Evolutionary conservation across 306 rosid species (phyloP), one percentile per base, ranked within the genome.

Genomic region (Pyrus communis): DNA sequence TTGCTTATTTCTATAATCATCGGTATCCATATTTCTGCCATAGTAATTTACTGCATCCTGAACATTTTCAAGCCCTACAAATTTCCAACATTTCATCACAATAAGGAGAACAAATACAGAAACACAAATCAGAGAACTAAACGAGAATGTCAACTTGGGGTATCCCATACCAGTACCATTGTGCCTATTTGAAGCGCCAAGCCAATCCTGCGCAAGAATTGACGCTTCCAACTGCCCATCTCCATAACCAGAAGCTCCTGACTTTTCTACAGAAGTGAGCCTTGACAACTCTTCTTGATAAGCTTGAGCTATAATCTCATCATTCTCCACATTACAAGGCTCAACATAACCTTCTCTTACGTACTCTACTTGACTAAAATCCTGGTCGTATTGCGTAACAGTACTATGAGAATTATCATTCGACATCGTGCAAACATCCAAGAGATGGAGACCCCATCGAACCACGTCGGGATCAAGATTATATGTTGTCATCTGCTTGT

Each of bases 361-460:
- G 75, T 82, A 86, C 83, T 86, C 90, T 59, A 90, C 87, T 77
- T 22, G 87, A 82, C 96, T 81, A 7, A 76, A 70, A 91, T 91
- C 94, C 2, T 78, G 82, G 74, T 90, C 92, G 78, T 86, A 95
- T 54, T 19, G 77, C 28, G 91, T 89, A 38, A 87, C 70, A 7
- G 81, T 58, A 78, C 90, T 69, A 19, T 87, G 86, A 35, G 90
- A 81, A 68, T 75, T 33, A 57, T 82, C 90, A 28, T 82, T 93
- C 4, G 93, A 70, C 78, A 88, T 81, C 4, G 92, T 89, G 81
- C 97, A 92, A 79, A 61, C 96, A 87, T 90, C 97, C 76, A 95
- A 85, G 33, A 86, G 96, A 88, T 95, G 97, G 59, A 95, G 92
- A 66, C 92, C 93, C 99, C 99, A 95, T 25, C 96, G 87, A 71